Conservation (phyloP, 176 grass and related monocot genomes). For the Urochloa ruziziensis region DNA sequence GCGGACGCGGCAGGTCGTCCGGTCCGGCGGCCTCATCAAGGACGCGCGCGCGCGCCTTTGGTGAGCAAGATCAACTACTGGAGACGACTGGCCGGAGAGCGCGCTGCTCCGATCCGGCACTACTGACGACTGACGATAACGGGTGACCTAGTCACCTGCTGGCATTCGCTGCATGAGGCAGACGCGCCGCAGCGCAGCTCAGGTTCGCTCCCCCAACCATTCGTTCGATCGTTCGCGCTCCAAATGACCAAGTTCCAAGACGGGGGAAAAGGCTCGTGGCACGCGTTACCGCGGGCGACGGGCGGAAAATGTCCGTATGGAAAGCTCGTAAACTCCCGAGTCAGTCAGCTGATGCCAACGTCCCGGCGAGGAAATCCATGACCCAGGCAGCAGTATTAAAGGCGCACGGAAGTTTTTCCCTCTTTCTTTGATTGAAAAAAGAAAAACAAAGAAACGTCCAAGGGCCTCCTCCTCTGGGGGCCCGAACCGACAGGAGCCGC, state of each 20-base stretch:
- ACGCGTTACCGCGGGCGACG: too few species aligned
- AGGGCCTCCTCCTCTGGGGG: neutral
- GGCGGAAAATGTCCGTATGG: neutral
- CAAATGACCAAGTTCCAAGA: neutral
- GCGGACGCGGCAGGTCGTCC: neutral
- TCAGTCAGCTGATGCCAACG: slow-evolving; percentile 2
- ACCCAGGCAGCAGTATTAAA: neutral
- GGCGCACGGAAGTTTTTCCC: neutral
- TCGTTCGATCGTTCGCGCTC: neutral
- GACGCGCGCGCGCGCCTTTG: too few species aligned
- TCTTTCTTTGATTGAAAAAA: too few species aligned
- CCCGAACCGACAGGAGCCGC: neutral
- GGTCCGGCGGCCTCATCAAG: neutral
- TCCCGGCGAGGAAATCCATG: neutral
- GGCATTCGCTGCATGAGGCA: too few species aligned
- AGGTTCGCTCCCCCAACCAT: neutral
- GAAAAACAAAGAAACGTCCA: too few species aligned
- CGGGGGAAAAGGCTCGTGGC: neutral
- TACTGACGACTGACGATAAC: too few species aligned
- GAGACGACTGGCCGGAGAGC: neutral
- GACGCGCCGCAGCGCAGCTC: too few species aligned
- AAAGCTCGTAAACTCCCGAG: neutral
- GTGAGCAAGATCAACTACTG: too few species aligned
- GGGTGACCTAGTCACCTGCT: too few species aligned
- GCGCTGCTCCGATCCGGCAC: neutral